phyloP scores from a whole-genome alignment of 2,329 filamentous ascomycete species.

The Ophiostoma sp. region DNA sequence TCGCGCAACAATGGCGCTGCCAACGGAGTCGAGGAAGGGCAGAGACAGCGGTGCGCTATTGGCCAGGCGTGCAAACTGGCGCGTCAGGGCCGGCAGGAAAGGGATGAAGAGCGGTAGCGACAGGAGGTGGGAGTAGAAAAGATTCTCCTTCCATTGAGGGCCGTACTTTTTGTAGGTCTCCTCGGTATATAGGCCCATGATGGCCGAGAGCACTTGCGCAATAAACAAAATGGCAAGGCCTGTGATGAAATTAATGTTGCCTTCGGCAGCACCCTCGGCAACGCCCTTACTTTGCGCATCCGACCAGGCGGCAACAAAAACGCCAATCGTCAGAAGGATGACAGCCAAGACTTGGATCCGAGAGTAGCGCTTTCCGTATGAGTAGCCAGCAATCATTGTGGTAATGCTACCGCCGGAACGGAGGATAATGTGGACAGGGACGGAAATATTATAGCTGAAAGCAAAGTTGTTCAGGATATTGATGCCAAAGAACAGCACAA shows the following conservation, averaged over 20 bases:
- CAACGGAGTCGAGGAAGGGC: constrained; percentile 30
- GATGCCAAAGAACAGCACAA: constrained; percentile 83
- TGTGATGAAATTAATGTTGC: constrained; percentile 47
- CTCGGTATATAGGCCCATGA: constrained; percentile 94
- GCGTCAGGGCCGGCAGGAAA: constrained; percentile 59
- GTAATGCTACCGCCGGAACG: constrained; percentile 93
- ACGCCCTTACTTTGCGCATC: constrained; percentile 78
- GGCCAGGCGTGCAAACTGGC: constrained; percentile 60
- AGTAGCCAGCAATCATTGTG: constrained; percentile 83
- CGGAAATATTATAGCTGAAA: constrained; percentile 93
- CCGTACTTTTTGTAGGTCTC: constrained; percentile 81
- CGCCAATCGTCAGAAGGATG: constrained; percentile 74
- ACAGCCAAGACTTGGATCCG: constrained; percentile 76
- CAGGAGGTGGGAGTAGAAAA: constrained; percentile 80
- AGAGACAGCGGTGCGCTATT: constrained; percentile 56
- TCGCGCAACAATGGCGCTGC: background rate
- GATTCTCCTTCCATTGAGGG: constrained; percentile 87
- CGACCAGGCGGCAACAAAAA: constrained; percentile 82
- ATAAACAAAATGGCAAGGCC: constrained; percentile 79
- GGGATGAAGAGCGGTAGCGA: constrained; percentile 72
- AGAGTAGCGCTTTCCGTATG: constrained; percentile 82
- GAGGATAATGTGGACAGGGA: constrained; percentile 94
- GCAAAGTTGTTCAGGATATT: constrained; percentile 97
- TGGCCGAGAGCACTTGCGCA: constrained; percentile 83
- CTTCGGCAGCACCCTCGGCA: constrained; percentile 29